phyloP scores from a whole-genome alignment of 495 filamentous ascomycete species.

The Xylaria bambusicola region DNA sequence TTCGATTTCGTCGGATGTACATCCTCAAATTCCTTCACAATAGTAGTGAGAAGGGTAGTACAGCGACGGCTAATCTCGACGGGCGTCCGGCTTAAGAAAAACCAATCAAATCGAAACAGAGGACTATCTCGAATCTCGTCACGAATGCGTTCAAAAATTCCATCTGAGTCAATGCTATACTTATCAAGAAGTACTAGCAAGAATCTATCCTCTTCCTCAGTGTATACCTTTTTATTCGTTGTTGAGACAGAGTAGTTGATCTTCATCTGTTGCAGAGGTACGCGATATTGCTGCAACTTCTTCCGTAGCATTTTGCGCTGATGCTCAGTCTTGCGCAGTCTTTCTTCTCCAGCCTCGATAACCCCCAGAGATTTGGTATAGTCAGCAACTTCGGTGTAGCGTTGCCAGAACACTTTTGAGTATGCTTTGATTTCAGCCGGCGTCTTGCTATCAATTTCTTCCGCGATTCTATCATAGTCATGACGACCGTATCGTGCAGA shows the following conservation, averaged over 20 bases:
- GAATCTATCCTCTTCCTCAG: conserved; percentile 97
- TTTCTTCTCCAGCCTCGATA: conserved; percentile 91
- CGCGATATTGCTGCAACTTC: conserved; percentile 94
- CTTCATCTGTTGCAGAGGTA: conserved; percentile 95
- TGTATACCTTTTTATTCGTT: conserved; percentile 99
- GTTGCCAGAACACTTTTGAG: conserved; percentile 91
- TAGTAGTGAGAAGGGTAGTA: conserved; percentile 89
- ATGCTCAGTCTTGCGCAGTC: conserved; percentile 81
- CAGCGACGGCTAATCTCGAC: conserved; percentile 89
- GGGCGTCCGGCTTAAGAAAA: conserved; percentile 92
- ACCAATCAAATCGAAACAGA: conserved; percentile 98
- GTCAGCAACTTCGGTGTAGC: conserved; percentile 84
- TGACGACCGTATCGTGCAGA: conserved; percentile 88
- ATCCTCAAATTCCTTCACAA: conserved; percentile 89
- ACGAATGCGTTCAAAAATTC: conserved; percentile 80
- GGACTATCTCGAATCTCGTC: conserved; percentile 93
- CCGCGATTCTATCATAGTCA: conserved; percentile 79
- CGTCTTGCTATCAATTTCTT: conserved; percentile 89
- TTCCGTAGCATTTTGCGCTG: conserved; percentile 91
- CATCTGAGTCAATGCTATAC: conserved; percentile 83
- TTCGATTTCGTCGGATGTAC: conserved; percentile 55
- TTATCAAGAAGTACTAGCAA: conserved; percentile 89
- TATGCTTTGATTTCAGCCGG: conserved; percentile 84
- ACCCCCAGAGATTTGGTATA: conserved; percentile 82
- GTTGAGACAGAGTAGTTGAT: conserved; percentile 98